These are phyloP conservation scores for Penicillium sp. DNA, from an alignment of 2,329 filamentous ascomycete genomes.

Conservation along the genomic window DNA sequence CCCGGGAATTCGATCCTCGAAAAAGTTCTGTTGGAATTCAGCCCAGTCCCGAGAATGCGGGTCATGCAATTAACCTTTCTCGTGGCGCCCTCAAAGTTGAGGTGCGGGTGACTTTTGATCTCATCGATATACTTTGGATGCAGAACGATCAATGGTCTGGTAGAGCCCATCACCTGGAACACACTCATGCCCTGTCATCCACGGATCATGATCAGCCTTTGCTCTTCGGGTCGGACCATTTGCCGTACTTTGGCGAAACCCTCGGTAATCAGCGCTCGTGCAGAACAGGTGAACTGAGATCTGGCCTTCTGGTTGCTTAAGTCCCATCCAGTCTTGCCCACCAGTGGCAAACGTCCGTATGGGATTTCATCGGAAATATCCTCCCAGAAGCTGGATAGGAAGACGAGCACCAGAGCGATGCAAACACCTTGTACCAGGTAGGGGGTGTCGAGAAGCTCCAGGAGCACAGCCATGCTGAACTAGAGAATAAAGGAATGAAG, in stretches of 20 bases:
- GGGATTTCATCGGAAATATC: conserved; percentile 30
- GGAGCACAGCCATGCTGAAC: conserved; percentile 24
- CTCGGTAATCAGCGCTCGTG: conserved; percentile 25
- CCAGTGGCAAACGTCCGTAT: conserved; percentile 25
- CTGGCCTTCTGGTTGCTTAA: conserved; percentile 33
- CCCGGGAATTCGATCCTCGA: conserved; percentile 28
- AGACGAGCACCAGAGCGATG: conserved; percentile 18
- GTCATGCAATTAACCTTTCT: conserved; percentile 15
- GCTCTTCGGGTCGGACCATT: not conserved
- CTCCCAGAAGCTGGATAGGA: conserved; percentile 24
- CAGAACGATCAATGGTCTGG: conserved; percentile 27
- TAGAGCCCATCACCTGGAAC: conserved; percentile 29
- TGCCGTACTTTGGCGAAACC: conserved; percentile 28
- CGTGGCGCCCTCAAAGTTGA: conserved; percentile 26
- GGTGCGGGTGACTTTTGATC: conserved; percentile 31
- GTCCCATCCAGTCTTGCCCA: conserved; percentile 30
- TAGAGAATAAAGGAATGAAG: not conserved
- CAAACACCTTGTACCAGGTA: conserved; percentile 22
- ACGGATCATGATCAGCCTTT: conserved; percentile 1
- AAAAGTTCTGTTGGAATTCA: conserved; percentile 25
- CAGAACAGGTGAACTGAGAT: conserved; percentile 24
- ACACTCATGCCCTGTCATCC: conserved; percentile 19
- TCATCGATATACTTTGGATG: conserved; percentile 33
- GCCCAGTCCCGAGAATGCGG: not conserved
- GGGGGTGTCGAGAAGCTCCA: conserved; percentile 22